A percentile compares a stretch with the other conserved stretches of the same genome.
These are phyloP conservation scores for Zizania palustris DNA, from an alignment of 202 grass and related monocot genomes.

Conservation along the genomic window DNA sequence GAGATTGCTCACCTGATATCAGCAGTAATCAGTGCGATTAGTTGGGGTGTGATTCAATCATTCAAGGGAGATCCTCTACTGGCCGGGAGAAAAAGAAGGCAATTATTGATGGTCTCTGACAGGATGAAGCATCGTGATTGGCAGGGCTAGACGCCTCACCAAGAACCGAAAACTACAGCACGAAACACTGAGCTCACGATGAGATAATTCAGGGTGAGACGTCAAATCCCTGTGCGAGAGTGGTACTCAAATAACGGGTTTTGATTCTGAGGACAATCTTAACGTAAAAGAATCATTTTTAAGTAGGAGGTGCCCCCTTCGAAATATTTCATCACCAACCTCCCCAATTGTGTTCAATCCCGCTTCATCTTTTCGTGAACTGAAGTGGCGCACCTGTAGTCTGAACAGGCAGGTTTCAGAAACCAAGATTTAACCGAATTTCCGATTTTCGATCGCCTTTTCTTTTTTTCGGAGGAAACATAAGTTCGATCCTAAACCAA, in stretches of 20 bases:
- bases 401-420: constrained; percentile 3
- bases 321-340: not conserved
- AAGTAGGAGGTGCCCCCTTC: not conserved
- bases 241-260: not conserved
- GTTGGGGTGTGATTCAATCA: constrained; percentile 18
- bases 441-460: not conserved
- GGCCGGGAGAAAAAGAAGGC: constrained; percentile 6
- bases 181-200: not conserved
- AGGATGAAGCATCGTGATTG: not conserved
- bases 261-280: not conserved
- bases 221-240: not conserved
- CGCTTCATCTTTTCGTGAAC: not conserved
- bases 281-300: not conserved
- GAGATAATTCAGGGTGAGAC: constrained; percentile 2
- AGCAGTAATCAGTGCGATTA: not conserved
- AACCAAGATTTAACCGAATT: not conserved
- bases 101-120: not conserved
- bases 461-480: not conserved
- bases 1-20: not conserved
- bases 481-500: not conserved
- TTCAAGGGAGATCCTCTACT: not conserved
- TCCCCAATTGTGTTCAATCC: too few relatives aligned
- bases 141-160: not conserved
- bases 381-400: not conserved
- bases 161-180: constrained; percentile 8